phyloP scores from a whole-genome alignment of 2,329 filamentous ascomycete genomes.

The Pseudogymnoascus sp. region DNA sequence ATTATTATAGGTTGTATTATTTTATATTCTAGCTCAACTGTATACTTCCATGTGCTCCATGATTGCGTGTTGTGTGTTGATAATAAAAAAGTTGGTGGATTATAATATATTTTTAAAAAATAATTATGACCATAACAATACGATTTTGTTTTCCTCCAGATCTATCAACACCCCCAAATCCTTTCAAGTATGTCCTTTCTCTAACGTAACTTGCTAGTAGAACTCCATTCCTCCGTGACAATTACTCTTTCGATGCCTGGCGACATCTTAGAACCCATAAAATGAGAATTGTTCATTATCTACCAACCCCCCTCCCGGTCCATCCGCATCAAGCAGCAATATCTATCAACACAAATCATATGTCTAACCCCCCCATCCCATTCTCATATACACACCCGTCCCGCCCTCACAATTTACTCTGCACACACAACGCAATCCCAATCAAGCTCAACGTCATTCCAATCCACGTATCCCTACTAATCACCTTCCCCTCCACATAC shows the following conservation, averaged over 20 bases:
- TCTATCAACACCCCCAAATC: no score
- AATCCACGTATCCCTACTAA: slow-evolving; percentile 74
- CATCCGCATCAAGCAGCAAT: neutral
- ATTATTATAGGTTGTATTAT: neutral
- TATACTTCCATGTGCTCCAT: neutral
- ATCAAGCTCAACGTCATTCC: slow-evolving; percentile 72
- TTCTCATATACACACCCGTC: neutral
- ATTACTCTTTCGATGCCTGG: neutral
- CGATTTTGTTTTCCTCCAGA: neutral
- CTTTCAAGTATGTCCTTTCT: no score
- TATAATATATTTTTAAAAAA: no score
- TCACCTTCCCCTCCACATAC: slow-evolving; percentile 88
- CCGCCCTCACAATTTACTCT: slow-evolving; percentile 42
- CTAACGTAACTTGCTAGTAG: neutral
- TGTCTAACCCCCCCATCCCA: neutral
- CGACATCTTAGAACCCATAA: neutral
- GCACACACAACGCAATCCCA: slow-evolving; percentile 78
- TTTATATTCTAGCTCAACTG: neutral
- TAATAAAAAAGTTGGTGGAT: no score
- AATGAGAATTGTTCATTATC: neutral
- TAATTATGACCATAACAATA: neutral
- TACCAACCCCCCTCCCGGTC: neutral
- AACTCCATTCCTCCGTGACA: neutral
- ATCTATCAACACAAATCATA: neutral
- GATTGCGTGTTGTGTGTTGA: neutral